A percentile compares a stretch with the other conserved stretches of the same genome.
Evolutionary conservation across 345 rosid species (phyloP).

Genomic region (Citrus australasica): DNA sequence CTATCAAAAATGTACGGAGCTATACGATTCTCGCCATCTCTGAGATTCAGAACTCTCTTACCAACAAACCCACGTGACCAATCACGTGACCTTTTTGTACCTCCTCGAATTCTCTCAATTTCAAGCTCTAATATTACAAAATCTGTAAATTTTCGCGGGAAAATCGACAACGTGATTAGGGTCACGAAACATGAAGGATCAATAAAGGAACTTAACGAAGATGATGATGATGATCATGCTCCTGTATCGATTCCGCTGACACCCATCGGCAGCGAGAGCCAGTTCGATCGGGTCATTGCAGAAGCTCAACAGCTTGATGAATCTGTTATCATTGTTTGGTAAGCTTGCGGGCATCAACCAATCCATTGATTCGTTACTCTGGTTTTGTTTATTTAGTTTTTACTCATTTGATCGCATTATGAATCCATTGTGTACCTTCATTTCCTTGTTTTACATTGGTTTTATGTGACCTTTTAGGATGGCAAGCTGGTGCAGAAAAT

Average conservation of each 20-base stretch:
- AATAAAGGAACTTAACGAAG: constrained; percentile 52
- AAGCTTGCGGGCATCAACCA: constrained; percentile 1
- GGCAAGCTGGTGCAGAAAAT: constrained; percentile 97
- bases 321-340: constrained; percentile 72
- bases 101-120: constrained; percentile 6
- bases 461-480: constrained; percentile 59
- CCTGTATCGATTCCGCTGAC: constrained; percentile 60
- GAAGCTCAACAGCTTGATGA: constrained; percentile 72
- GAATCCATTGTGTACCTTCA: not conserved
- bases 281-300: constrained; percentile 70
- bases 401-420: not conserved
- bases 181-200: constrained; percentile 26
- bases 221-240: constrained; percentile 69
- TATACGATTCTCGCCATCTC: constrained; percentile 29
- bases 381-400: not conserved
- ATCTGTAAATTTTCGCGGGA: constrained; percentile 8
- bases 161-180: constrained; percentile 20
- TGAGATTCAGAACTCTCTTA: constrained; percentile 18
- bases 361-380: not conserved
- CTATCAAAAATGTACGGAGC: constrained; percentile 25
- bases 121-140: constrained; percentile 16
- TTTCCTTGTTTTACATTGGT: not conserved
- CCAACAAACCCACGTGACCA: constrained; percentile 19
- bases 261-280: constrained; percentile 55
- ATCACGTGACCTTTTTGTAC: constrained; percentile 14